Percentiles rank a stretch among this genome's conserved stretches.
Conservation (phyloP, 805 yeast species). For the Spathaspora girioi region DNA sequence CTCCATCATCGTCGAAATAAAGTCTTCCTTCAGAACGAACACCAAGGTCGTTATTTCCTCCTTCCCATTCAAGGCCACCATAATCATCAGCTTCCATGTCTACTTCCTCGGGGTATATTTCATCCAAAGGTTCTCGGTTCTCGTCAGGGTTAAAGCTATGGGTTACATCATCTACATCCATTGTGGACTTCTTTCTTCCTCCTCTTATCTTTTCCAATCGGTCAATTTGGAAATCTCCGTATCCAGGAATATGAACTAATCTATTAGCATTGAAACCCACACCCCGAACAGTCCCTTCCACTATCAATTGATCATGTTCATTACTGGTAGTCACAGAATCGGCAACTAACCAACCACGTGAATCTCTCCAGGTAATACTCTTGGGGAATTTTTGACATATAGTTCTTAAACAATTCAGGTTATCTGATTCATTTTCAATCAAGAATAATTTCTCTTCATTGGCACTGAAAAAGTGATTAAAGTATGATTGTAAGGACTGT, state of each 20-base stretch:
- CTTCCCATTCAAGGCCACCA: constrained; percentile 31
- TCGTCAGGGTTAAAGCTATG: constrained; percentile 27
- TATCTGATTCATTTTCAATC: constrained; percentile 64
- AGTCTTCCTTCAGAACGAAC: constrained; percentile 55
- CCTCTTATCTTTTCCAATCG: constrained; percentile 50
- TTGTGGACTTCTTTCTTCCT: constrained; percentile 1
- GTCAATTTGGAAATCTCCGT: constrained; percentile 82
- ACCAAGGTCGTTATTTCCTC: constrained; percentile 33
- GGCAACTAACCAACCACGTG: constrained; percentile 84
- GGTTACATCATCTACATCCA: constrained; percentile 19
- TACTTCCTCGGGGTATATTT: constrained; percentile 52
- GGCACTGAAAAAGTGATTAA: constrained; percentile 45
- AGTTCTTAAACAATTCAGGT: constrained; percentile 66
- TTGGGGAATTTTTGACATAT: constrained; percentile 86
- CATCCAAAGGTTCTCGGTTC: constrained; percentile 56
- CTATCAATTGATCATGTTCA: constrained; percentile 36
- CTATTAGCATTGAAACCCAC: constrained; percentile 74
- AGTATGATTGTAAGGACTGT: constrained; percentile 40
- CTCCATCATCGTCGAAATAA: constrained; percentile 35
- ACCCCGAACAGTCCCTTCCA: constrained; percentile 88
- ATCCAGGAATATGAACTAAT: constrained; percentile 80
- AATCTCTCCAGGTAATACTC: constrained; percentile 86
- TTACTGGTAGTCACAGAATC: constrained; percentile 51
- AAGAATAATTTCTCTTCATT: constrained; percentile 73
- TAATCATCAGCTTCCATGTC: constrained; percentile 35